Evolutionary conservation across 2,329 filamentous ascomycete genomes (phyloP).

Genomic region (Penicillium janthinellum): DNA sequence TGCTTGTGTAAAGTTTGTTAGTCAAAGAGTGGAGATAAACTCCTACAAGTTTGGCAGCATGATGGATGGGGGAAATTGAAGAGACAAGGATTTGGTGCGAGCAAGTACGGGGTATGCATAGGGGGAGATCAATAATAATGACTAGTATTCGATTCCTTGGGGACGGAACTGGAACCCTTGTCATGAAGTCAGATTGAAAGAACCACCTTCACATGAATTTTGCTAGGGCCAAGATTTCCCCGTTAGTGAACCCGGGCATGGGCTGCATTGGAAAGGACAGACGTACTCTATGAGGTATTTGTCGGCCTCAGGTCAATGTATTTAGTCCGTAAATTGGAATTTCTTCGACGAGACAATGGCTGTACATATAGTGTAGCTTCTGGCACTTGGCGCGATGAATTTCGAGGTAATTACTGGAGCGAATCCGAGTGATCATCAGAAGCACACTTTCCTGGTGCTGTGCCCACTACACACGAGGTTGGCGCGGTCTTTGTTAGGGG

Average conservation of each 20-base stretch:
- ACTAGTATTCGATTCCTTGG: neutral
- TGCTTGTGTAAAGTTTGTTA: neutral
- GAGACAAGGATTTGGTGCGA: neutral
- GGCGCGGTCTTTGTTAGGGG: slow-evolving; percentile 5
- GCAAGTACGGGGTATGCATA: neutral
- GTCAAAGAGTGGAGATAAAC: neutral
- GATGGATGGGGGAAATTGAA: neutral
- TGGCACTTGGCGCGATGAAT: slow-evolving; percentile 1
- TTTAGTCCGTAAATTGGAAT: neutral
- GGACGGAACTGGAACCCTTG: neutral
- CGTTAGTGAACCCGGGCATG: neutral
- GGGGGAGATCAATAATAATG: neutral
- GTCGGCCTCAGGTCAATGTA: neutral
- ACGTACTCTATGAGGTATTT: neutral
- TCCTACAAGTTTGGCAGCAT: neutral
- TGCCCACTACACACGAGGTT: slow-evolving; percentile 2
- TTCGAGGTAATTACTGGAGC: slow-evolving; percentile 3
- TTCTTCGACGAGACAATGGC: slow-evolving; percentile 4
- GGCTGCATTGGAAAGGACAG: neutral
- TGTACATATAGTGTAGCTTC: slow-evolving; percentile 6
- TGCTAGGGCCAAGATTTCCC: neutral
- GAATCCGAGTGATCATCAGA: neutral
- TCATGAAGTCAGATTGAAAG: neutral
- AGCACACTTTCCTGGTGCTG: neutral
- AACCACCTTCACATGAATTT: neutral